Conservation (phyloP, 352 stramenopile genomes). For the Phytophthora hibernalis region DNA sequence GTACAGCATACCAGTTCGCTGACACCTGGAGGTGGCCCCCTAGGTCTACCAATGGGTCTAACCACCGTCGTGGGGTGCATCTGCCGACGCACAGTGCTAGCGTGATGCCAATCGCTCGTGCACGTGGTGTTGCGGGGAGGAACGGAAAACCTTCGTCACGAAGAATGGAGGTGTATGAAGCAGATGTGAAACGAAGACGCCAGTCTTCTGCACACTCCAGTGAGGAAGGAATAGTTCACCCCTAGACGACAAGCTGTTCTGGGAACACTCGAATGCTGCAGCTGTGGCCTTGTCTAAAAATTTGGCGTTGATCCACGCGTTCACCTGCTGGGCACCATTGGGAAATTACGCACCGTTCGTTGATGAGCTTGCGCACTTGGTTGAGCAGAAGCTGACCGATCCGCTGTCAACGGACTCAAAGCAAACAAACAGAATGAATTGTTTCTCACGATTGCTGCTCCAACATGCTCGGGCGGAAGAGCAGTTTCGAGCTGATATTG, state of each 20-base stretch:
- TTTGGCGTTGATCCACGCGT: constrained; percentile 58
- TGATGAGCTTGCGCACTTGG: constrained; percentile 54
- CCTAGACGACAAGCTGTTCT: constrained; percentile 61
- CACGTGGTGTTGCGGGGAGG: neutral
- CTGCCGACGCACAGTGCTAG: constrained; percentile 5
- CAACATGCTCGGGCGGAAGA: constrained; percentile 38
- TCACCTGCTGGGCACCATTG: constrained; percentile 59
- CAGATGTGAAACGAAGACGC: constrained; percentile 20
- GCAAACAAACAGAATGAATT: constrained; percentile 46
- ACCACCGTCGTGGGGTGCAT: neutral
- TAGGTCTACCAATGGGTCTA: neutral
- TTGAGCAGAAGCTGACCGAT: constrained; percentile 51
- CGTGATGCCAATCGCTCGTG: constrained; percentile 12
- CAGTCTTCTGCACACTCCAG: neutral
- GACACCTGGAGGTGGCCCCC: neutral
- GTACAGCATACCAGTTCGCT: neutral
- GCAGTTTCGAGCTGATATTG: neutral
- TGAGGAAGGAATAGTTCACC: neutral
- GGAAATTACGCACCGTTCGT: constrained; percentile 50
- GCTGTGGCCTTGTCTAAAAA: constrained; percentile 65
- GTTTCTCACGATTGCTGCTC: constrained; percentile 53
- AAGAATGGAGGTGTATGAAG: constrained; percentile 2
- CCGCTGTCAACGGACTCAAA: constrained; percentile 10
- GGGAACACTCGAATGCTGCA: constrained; percentile 52
- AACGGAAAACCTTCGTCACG: neutral